Percentiles rank a stretch among this genome's conserved stretches.
phyloP scores from a whole-genome alignment of 805 yeast genomes.

The Candida maltosa region DNA sequence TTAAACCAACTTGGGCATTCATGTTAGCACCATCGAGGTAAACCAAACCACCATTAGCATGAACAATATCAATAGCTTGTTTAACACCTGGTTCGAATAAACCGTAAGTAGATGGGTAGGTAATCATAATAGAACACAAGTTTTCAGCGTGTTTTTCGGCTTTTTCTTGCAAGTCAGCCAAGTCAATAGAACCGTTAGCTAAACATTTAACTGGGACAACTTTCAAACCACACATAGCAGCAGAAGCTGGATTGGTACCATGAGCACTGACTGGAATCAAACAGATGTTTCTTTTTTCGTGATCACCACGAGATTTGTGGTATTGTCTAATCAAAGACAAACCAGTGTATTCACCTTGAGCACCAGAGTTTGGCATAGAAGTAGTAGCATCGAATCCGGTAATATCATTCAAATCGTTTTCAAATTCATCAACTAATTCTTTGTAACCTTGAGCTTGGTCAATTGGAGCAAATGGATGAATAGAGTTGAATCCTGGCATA shows the following conservation, averaged over 20 bases:
- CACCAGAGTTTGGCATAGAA: constrained; percentile 95
- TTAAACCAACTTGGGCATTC: constrained; percentile 98
- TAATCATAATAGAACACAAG: constrained; percentile 91
- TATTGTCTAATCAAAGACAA: constrained; percentile 80
- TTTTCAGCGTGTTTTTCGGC: constrained; percentile 65
- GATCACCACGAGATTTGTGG: constrained; percentile 65
- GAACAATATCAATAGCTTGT: constrained; percentile 82
- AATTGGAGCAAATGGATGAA: constrained; percentile 91
- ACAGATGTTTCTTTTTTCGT: constrained; percentile 72
- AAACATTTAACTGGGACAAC: constrained; percentile 91
- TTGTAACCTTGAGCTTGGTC: constrained; percentile 88
- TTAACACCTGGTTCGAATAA: constrained; percentile 90
- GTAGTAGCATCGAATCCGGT: constrained; percentile 93
- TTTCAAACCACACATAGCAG: constrained; percentile 93
- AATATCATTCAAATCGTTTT: constrained; percentile 80
- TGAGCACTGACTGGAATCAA: constrained; percentile 96
- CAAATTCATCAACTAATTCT: constrained; percentile 72
- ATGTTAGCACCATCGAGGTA: constrained; percentile 98
- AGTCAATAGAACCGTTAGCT: constrained; percentile 79
- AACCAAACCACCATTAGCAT: constrained; percentile 87
- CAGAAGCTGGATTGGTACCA: constrained; percentile 98
- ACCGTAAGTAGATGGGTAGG: constrained; percentile 97
- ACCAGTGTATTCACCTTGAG: constrained; percentile 97
- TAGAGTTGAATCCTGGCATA: constrained; percentile 85
- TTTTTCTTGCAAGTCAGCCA: constrained; percentile 69